Conservation (phyloP, 139 green algal species). For the Coccomyxa sp. region DNA sequence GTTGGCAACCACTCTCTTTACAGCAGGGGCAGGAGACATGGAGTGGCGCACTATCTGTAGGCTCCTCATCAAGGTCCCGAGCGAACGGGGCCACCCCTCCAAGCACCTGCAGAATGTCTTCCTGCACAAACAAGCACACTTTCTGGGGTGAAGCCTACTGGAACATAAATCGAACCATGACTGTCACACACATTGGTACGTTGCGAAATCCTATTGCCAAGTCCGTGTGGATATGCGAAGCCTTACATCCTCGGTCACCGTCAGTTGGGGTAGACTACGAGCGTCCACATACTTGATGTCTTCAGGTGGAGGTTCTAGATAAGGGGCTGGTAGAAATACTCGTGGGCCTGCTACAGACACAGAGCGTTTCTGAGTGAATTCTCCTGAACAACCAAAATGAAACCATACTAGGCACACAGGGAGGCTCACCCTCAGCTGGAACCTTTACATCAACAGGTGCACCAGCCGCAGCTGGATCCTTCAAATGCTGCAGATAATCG, state of each 20-base stretch:
- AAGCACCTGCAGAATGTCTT: slow-evolving; percentile 27
- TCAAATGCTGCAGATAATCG: slow-evolving; percentile 88
- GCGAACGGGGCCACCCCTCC: slow-evolving; percentile 53
- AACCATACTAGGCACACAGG: background rate
- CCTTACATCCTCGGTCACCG: slow-evolving; percentile 24
- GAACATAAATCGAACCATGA: background rate
- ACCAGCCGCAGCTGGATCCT: background rate
- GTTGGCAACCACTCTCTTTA: too few species aligned
- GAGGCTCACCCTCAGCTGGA: background rate
- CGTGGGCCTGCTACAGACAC: slow-evolving; percentile 21
- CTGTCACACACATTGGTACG: too few species aligned
- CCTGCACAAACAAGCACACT: slow-evolving; percentile 2
- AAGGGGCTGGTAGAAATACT: slow-evolving; percentile 33
- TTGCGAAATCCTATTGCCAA: background rate
- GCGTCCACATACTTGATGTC: slow-evolving; percentile 42
- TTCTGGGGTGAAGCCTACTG: too few species aligned
- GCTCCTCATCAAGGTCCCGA: background rate
- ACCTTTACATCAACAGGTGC: background rate
- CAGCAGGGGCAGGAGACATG: too few species aligned
- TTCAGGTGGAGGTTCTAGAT: slow-evolving; percentile 23
- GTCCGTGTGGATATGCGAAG: background rate
- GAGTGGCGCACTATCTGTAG: background rate
- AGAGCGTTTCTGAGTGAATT: background rate
- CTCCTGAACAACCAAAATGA: background rate
- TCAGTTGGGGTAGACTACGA: slow-evolving; percentile 26